Evolutionary conservation across 129 eudicot genomes (phyloP).

Genomic region (Mikania micrantha): DNA sequence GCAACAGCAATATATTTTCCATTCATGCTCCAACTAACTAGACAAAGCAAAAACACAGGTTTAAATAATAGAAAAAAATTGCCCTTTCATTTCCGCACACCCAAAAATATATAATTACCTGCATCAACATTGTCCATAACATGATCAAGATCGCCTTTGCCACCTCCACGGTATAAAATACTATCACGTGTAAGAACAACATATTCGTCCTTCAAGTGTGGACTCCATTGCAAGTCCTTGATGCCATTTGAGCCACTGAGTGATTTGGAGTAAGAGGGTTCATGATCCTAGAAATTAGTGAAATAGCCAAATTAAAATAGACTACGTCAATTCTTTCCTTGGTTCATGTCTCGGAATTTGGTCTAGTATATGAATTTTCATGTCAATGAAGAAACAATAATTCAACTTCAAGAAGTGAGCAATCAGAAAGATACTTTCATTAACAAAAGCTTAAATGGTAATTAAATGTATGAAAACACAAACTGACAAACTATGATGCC

Average conservation of each 20-base stretch:
- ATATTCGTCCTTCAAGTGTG: slow-evolving; percentile 32
- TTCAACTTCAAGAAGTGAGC: slow-evolving; percentile 9
- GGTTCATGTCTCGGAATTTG: neutral
- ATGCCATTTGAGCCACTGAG: slow-evolving; percentile 46
- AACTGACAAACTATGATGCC: neutral
- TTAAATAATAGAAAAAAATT: neutral
- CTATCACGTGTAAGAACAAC: slow-evolving; percentile 56
- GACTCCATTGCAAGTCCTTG: slow-evolving; percentile 75
- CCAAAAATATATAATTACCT: slow-evolving; percentile 29
- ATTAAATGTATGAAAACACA: neutral
- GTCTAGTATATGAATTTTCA: slow-evolving; percentile 7
- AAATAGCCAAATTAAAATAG: neutral
- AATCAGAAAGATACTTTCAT: neutral
- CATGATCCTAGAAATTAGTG: slow-evolving; percentile 42
- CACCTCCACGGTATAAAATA: slow-evolving; percentile 53
- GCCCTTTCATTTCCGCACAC: neutral
- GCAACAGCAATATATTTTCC: slow-evolving; percentile 77
- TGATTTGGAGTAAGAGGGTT: slow-evolving; percentile 49
- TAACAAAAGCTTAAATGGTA: neutral
- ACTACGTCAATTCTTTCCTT: neutral
- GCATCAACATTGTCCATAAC: slow-evolving; percentile 71
- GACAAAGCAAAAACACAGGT: slow-evolving; percentile 1
- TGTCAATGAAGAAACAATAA: neutral
- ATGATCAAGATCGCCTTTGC: slow-evolving; percentile 36
- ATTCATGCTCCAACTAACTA: slow-evolving; percentile 69